phyloP scores from a whole-genome alignment of 495 filamentous ascomycete species.

The Aspergillus ellipticus region DNA sequence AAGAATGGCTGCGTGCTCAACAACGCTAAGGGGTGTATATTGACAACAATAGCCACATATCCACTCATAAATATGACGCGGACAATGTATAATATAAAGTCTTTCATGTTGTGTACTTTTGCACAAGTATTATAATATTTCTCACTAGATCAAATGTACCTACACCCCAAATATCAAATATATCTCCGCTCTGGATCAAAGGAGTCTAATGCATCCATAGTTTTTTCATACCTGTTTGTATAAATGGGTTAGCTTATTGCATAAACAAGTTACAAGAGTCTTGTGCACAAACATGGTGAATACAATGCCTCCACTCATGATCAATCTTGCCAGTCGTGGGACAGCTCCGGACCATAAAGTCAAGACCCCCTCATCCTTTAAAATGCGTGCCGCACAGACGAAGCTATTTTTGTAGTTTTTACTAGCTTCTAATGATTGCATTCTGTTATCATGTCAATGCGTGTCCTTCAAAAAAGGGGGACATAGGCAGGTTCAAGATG shows the following conservation, averaged over 20 bases:
- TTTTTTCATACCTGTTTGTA: conserved; percentile 81
- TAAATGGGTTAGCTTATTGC: conserved; percentile 11
- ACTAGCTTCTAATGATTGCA: conserved; percentile 93
- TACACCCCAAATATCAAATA: conserved; percentile 46
- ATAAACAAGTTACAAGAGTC: background rate
- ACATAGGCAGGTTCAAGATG: background rate
- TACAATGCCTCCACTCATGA: conserved; percentile 92
- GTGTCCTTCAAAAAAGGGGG: background rate
- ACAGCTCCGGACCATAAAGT: conserved; percentile 95
- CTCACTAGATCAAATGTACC: background rate
- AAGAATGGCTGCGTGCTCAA: background rate
- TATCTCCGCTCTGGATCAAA: conserved; percentile 84
- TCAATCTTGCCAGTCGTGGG: conserved; percentile 76
- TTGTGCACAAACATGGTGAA: conserved; percentile 74
- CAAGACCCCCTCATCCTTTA: conserved; percentile 81
- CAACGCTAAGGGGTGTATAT: background rate
- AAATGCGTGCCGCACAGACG: conserved; percentile 76
- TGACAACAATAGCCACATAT: background rate
- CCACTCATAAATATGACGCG: background rate
- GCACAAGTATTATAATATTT: too few relatives aligned
- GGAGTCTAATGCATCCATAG: conserved; percentile 79
- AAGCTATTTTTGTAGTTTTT: conserved; percentile 84
- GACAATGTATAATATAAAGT: conserved; percentile 10
- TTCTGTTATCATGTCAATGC: conserved; percentile 47
- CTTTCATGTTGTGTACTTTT: conserved; percentile 8